These are phyloP conservation scores for Ailanthus altissimus DNA, from an alignment of 345 rosid genomes.

Conservation along the genomic window DNA sequence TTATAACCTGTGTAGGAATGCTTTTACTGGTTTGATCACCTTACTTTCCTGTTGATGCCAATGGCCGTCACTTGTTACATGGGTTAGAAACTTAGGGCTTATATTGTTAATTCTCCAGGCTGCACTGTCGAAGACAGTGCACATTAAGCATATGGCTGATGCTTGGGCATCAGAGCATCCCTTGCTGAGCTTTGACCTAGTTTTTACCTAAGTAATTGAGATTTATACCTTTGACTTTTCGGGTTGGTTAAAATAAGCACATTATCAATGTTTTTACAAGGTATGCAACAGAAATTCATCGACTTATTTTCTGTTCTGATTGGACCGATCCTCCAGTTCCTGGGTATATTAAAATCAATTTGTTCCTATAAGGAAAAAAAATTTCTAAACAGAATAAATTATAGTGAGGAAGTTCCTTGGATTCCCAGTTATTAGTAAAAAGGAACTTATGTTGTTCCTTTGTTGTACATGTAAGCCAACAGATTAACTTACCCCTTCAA, in stretches of 20 bases:
- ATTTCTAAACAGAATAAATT: background rate
- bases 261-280: background rate
- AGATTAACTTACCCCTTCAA: background rate
- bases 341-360: background rate
- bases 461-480: background rate
- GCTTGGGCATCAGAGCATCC: background rate
- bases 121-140: background rate
- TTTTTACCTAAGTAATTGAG: background rate
- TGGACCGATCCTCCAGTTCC: slow-evolving; percentile 1
- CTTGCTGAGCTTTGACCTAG: background rate
- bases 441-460: background rate
- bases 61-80: background rate
- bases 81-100: background rate
- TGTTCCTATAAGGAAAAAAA: background rate
- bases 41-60: background rate
- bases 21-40: slow-evolving; percentile 6
- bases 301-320: background rate
- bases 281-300: background rate
- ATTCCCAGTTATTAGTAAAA: slow-evolving; percentile 7
- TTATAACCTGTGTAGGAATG: background rate
- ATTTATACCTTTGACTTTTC: background rate
- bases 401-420: background rate
- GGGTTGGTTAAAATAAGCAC: background rate
- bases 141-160: background rate
- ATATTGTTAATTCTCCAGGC: background rate